These are phyloP conservation scores for Styphnolobium japonicum DNA, from an alignment of 306 rosid genomes.

Conservation along the genomic window DNA sequence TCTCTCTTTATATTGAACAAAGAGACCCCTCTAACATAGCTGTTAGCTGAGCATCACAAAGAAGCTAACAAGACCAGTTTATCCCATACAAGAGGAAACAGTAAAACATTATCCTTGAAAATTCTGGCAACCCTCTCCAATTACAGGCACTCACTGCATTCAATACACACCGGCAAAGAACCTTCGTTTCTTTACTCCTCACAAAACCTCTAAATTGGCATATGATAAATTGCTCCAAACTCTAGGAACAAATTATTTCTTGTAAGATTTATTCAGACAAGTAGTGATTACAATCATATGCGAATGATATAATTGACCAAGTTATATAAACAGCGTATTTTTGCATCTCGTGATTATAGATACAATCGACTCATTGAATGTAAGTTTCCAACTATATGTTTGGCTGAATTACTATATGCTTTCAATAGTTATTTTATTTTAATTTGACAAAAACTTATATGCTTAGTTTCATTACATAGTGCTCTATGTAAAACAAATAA, in stretches of 20 bases:
- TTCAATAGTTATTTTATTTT: not conserved
- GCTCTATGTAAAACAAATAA: not conserved
- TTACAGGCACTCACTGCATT: not conserved
- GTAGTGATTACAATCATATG: no score
- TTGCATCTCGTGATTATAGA: no score
- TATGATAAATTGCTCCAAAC: not conserved
- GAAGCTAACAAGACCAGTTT: not conserved
- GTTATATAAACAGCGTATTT: no score
- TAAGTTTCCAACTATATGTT: not conserved
- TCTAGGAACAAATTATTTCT: not conserved
- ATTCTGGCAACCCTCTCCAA: not conserved
- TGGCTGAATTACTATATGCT: not conserved
- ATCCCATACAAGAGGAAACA: not conserved
- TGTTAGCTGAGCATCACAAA: not conserved
- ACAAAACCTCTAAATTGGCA: conserved; percentile 10
- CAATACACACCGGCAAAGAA: not conserved
- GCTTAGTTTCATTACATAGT: not conserved
- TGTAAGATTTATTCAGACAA: no score
- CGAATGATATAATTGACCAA: no score
- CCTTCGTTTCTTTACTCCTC: not conserved
- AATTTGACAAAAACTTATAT: not conserved
- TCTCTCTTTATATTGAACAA: not conserved
- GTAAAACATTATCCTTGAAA: not conserved
- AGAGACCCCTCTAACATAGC: not conserved
- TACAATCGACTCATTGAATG: not conserved